Evolutionary conservation across 2,329 filamentous ascomycete genomes (phyloP).

Genomic region (Pseudopyricularia cyperi): DNA sequence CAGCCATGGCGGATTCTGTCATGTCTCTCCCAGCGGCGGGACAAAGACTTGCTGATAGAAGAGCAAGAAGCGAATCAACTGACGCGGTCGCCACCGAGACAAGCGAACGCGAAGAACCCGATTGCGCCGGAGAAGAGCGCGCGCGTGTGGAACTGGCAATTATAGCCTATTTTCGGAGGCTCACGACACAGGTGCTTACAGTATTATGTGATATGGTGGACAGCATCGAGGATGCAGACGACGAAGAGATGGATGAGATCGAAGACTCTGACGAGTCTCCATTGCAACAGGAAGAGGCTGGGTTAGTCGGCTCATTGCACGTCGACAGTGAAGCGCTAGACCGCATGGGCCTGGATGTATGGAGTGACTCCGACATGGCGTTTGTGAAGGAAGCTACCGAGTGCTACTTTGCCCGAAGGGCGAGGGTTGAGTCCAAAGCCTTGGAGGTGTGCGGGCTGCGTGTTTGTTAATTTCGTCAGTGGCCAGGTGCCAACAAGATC

Average conservation of each 20-base stretch:
- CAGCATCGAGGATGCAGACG: slow-evolving; percentile 30
- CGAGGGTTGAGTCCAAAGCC: slow-evolving; percentile 53
- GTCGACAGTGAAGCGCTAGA: slow-evolving; percentile 53
- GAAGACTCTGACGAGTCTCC: slow-evolving; percentile 6
- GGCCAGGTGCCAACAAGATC: neutral
- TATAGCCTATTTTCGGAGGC: slow-evolving; percentile 69
- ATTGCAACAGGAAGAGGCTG: slow-evolving; percentile 8
- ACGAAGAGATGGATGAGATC: slow-evolving; percentile 16
- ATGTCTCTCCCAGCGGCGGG: slow-evolving; percentile 25
- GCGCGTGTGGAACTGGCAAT: slow-evolving; percentile 53
- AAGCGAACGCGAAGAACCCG: neutral
- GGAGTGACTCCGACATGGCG: slow-evolving; percentile 56
- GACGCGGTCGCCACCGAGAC: neutral
- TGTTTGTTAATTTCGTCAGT: slow-evolving; percentile 38
- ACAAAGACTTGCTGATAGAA: slow-evolving; percentile 11
- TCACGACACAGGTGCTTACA: slow-evolving; percentile 53
- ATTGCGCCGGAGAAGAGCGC: slow-evolving; percentile 27
- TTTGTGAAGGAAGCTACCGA: slow-evolving; percentile 52
- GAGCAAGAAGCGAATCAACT: slow-evolving; percentile 6
- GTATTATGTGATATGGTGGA: slow-evolving; percentile 49
- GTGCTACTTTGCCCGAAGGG: slow-evolving; percentile 53
- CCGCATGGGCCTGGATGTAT: slow-evolving; percentile 64
- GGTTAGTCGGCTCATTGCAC: slow-evolving; percentile 27
- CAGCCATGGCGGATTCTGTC: slow-evolving; percentile 26
- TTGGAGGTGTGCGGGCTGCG: slow-evolving; percentile 62